These are phyloP conservation scores for Picochlorum sp. DNA, from an alignment of 139 green algal species.

Conservation along the genomic window DNA sequence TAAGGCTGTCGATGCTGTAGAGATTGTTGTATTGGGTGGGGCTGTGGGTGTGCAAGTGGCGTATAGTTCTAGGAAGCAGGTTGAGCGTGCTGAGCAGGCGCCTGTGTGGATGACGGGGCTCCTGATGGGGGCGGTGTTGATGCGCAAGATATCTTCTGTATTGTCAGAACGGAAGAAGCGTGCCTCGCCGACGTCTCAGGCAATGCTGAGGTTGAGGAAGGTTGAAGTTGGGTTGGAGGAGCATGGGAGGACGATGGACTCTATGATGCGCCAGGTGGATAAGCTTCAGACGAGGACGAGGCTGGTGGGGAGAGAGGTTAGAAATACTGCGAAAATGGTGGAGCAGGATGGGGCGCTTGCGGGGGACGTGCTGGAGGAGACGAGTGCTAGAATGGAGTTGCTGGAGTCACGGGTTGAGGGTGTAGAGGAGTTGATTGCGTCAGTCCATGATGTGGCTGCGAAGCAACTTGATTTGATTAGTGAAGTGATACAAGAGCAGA, in stretches of 20 bases:
- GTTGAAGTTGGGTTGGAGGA: slow-evolving; percentile 5
- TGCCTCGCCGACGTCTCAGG: slow-evolving; percentile 3
- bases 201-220: slow-evolving; percentile 18
- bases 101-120: not conserved
- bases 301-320: slow-evolving; percentile 23
- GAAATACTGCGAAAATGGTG: slow-evolving; percentile 21
- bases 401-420: slow-evolving; percentile 22
- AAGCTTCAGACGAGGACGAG: slow-evolving; percentile 25
- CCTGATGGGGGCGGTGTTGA: not conserved
- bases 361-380: slow-evolving; percentile 8
- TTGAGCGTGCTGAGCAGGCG: not conserved
- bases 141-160: slow-evolving; percentile 5
- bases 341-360: slow-evolving; percentile 18
- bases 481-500: slow-evolving; percentile 18
- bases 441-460: slow-evolving; percentile 31
- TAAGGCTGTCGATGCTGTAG: not conserved
- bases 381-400: slow-evolving; percentile 15
- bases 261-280: slow-evolving; percentile 21
- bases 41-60: slow-evolving; percentile 12
- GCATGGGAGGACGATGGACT: slow-evolving; percentile 16
- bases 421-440: slow-evolving; percentile 24
- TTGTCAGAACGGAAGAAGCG: not conserved
- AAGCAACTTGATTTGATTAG: slow-evolving; percentile 42
- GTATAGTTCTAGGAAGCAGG: not conserved
- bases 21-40: slow-evolving; percentile 4